phyloP scores from a whole-genome alignment of 140 eudicot genomes.

The Bidens hawaiensis region DNA sequence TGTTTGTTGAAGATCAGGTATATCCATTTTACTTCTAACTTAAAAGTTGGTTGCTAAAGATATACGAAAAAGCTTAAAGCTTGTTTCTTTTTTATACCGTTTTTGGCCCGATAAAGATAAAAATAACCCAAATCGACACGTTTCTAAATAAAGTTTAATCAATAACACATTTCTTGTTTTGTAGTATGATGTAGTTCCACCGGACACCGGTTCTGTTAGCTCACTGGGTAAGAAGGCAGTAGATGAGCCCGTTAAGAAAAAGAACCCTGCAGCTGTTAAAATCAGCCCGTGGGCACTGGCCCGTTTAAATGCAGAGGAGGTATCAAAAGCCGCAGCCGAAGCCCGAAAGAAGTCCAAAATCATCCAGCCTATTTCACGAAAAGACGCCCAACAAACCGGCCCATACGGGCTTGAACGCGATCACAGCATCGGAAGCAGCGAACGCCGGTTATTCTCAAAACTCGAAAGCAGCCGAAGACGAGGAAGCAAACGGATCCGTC shows the following conservation, averaged over 20 bases:
- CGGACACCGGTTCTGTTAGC: conserved; percentile 79
- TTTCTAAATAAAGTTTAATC: background rate
- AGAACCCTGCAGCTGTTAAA: conserved; percentile 77
- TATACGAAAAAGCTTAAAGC: background rate
- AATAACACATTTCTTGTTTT: conserved; percentile 11
- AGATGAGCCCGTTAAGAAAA: conserved; percentile 66
- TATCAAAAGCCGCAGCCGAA: conserved; percentile 93
- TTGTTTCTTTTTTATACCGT: background rate
- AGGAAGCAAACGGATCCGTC: conserved; percentile 64
- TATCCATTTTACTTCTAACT: background rate
- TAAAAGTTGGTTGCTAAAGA: background rate
- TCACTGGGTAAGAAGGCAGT: conserved; percentile 70
- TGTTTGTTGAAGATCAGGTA: conserved; percentile 98
- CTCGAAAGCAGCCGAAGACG: conserved; percentile 61
- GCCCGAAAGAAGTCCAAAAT: conserved; percentile 96
- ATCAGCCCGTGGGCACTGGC: conserved; percentile 98
- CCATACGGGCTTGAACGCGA: conserved; percentile 51
- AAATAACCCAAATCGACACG: background rate
- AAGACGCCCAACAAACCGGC: conserved; percentile 28
- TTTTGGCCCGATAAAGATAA: background rate
- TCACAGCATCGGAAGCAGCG: conserved; percentile 65
- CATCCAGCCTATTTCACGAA: conserved; percentile 62
- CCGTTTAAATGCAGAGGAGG: conserved; percentile 90
- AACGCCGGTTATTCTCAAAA: conserved; percentile 45
- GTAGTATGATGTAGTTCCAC: conserved; percentile 91